Evolutionary conservation across 495 filamentous ascomycete species (phyloP).

Genomic region (Penicillium manginii): DNA sequence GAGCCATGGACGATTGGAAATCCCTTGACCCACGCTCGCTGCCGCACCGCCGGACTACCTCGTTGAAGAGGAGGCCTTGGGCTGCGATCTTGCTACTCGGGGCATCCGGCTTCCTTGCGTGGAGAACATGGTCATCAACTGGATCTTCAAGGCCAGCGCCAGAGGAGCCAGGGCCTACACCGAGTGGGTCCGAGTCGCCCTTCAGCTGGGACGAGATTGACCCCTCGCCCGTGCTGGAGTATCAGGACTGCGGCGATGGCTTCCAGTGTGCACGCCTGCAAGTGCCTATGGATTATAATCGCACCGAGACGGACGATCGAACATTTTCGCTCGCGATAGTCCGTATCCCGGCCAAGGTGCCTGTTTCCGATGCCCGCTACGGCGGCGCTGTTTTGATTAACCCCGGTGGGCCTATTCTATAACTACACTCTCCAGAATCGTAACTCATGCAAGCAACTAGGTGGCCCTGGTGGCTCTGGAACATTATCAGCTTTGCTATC

Average conservation of each 20-base stretch:
- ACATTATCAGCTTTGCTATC: conserved; percentile 39
- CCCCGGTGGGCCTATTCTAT: conserved; percentile 38
- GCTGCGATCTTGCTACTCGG: background rate
- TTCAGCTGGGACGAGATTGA: conserved; percentile 38
- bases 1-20: conserved; percentile 24
- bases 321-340: conserved; percentile 55
- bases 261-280: conserved; percentile 60
- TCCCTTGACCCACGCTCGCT: conserved; percentile 1
- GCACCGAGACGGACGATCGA: conserved; percentile 37
- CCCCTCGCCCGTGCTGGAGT: conserved; percentile 36
- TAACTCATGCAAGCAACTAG: conserved; percentile 21
- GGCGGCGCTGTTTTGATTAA: conserved; percentile 51
- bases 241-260: conserved; percentile 44
- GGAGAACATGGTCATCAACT: conserved; percentile 1
- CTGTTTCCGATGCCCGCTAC: conserved; percentile 47
- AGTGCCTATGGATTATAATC: conserved; percentile 61
- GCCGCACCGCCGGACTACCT: background rate
- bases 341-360: conserved; percentile 52
- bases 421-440: background rate
- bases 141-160: background rate
- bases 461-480: conserved; percentile 57
- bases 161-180: background rate
- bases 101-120: background rate
- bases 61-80: conserved; percentile 1
- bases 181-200: background rate